Evolutionary conservation across 2,329 filamentous ascomycete species (phyloP).

Genomic region (Penicillium sp.): DNA sequence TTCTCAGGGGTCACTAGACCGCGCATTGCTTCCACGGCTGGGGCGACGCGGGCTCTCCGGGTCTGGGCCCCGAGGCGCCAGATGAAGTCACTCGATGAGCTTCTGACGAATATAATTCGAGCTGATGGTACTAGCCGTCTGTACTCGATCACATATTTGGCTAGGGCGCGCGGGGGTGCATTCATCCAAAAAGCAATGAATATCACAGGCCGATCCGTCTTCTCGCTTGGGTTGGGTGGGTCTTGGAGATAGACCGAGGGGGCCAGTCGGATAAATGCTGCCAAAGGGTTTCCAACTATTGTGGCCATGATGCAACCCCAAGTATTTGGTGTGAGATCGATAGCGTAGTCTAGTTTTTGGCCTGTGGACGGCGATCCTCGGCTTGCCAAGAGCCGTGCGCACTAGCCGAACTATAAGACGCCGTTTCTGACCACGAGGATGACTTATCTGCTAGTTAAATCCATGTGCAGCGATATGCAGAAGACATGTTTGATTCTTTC

Average conservation of each 20-base stretch:
- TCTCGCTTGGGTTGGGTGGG: slow-evolving; percentile 18
- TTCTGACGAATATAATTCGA: slow-evolving; percentile 45
- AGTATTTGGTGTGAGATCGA: neutral
- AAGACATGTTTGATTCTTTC: neutral
- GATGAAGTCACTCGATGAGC: slow-evolving; percentile 37
- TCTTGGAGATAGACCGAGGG: slow-evolving; percentile 43
- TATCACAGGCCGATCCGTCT: slow-evolving; percentile 28
- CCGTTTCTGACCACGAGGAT: neutral
- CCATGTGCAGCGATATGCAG: neutral
- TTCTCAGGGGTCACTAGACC: slow-evolving; percentile 22
- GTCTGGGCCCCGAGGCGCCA: slow-evolving; percentile 21
- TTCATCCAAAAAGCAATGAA: slow-evolving; percentile 53
- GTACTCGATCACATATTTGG: slow-evolving; percentile 52
- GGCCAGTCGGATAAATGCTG: slow-evolving; percentile 38
- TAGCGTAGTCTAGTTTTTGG: neutral
- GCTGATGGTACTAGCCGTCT: slow-evolving; percentile 44
- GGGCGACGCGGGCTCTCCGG: slow-evolving; percentile 31
- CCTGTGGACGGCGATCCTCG: neutral
- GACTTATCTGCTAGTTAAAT: neutral
- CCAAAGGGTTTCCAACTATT: slow-evolving; percentile 19
- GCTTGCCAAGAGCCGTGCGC: slow-evolving; percentile 13
- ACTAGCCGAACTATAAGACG: neutral
- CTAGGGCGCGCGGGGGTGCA: slow-evolving; percentile 44
- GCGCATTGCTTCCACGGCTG: slow-evolving; percentile 39
- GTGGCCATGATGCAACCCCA: slow-evolving; percentile 10